Conservation (phyloP, 1,284 basidiomycete genomes). For the Naganishia sp. region DNA sequence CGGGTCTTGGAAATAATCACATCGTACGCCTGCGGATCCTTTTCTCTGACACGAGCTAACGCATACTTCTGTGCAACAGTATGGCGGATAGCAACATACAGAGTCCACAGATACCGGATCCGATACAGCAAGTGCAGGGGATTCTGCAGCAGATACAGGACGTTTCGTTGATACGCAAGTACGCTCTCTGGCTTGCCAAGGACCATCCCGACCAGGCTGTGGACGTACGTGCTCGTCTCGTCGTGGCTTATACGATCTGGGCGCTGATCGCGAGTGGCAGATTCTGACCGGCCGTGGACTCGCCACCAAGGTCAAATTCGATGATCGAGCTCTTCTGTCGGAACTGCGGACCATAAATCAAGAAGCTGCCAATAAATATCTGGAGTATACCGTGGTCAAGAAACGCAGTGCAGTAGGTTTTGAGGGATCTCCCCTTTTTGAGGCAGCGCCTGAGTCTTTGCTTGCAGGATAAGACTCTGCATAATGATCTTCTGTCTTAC, state of each 20-base stretch:
- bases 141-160: slow-evolving; percentile 66
- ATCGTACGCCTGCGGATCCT: slow-evolving; percentile 59
- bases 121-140: slow-evolving; percentile 66
- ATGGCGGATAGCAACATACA: slow-evolving; percentile 68
- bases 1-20: slow-evolving; percentile 70
- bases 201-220: slow-evolving; percentile 70
- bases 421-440: too few relatives aligned
- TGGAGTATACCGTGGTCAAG: slow-evolving; percentile 76
- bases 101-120: slow-evolving; percentile 68
- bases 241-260: slow-evolving; percentile 39
- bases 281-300: slow-evolving; percentile 56
- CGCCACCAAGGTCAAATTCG: slow-evolving; percentile 61
- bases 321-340: slow-evolving; percentile 48
- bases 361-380: slow-evolving; percentile 65
- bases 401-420: slow-evolving; percentile 59
- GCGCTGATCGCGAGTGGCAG: slow-evolving; percentile 36
- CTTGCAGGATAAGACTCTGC: slow-evolving; percentile 39
- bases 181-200: slow-evolving; percentile 77
- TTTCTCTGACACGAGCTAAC: not conserved
- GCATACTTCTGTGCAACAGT: slow-evolving; percentile 52
- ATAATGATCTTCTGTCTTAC: slow-evolving; percentile 43
- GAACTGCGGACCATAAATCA: slow-evolving; percentile 50
- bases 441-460: not conserved
- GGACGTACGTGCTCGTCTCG: slow-evolving; percentile 58
- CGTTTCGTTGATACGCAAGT: slow-evolving; percentile 65